phyloP scores from a whole-genome alignment of 2,329 filamentous ascomycete species.

The Didymella segeticola region DNA sequence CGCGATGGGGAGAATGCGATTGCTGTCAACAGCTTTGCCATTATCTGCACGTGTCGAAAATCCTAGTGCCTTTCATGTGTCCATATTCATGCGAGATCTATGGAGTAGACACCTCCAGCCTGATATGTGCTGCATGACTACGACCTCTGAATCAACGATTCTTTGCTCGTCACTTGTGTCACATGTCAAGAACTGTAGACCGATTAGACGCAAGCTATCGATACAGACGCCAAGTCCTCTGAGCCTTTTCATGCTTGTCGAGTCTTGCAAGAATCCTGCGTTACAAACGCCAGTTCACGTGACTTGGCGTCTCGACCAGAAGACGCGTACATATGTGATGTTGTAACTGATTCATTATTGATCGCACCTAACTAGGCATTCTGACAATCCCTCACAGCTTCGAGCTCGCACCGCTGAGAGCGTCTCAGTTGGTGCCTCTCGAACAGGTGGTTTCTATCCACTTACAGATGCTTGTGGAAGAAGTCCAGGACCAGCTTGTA shows the following conservation, averaged over 20 bases:
- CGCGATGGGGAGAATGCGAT: constrained; percentile 4
- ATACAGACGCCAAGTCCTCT: too few relatives aligned
- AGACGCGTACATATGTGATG: neutral
- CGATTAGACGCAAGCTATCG: too few relatives aligned
- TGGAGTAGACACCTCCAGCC: neutral
- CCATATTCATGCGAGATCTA: too few relatives aligned
- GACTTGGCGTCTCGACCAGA: neutral
- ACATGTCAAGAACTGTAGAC: neutral
- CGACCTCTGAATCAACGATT: neutral
- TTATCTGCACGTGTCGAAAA: too few relatives aligned
- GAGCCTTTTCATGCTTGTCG: too few relatives aligned
- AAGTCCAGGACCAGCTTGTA: constrained; percentile 59
- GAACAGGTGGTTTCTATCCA: constrained; percentile 8
- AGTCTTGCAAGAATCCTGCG: neutral
- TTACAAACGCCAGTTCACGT: constrained; percentile 10
- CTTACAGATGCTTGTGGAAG: constrained; percentile 62
- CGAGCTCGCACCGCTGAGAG: constrained; percentile 23
- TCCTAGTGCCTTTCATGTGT: too few relatives aligned
- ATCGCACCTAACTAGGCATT: neutral
- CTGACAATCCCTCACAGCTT: constrained; percentile 19
- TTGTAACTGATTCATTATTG: neutral
- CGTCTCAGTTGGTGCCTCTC: constrained; percentile 22
- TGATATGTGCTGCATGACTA: neutral
- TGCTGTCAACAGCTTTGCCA: neutral
- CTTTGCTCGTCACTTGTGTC: neutral